Conservation (phyloP, 371 early-diverging fungal species). For the Rhizopus sp. region DNA sequence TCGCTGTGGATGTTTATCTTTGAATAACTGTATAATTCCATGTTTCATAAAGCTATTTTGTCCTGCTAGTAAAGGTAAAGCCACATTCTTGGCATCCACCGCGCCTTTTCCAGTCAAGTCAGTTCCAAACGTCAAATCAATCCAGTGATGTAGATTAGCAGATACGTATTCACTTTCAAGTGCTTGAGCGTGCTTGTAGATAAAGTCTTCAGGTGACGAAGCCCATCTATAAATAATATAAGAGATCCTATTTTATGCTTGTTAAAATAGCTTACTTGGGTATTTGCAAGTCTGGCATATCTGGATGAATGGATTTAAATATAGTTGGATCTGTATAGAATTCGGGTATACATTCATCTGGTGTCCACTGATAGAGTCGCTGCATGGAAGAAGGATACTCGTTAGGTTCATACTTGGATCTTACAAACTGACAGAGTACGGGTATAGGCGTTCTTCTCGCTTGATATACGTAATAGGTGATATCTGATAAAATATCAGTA, state of each 20-base stretch:
- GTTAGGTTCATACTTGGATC: constrained; percentile 71
- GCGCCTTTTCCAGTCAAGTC: constrained; percentile 78
- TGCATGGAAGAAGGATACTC: constrained; percentile 70
- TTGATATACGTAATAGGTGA: constrained; percentile 71
- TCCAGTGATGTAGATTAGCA: constrained; percentile 76
- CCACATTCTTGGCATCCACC: constrained; percentile 73
- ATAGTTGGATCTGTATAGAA: constrained; percentile 68
- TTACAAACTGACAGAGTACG: constrained; percentile 70
- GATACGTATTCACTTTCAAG: constrained; percentile 86
- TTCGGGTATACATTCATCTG: constrained; percentile 79
- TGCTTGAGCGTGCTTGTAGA: constrained; percentile 65
- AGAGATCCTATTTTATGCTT: not conserved
- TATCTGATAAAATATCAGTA: constrained; percentile 70
- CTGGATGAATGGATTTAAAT: constrained; percentile 66
- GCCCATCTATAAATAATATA: constrained; percentile 54
- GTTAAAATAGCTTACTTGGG: constrained; percentile 41
- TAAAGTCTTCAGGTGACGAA: constrained; percentile 65
- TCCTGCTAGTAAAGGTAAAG: constrained; percentile 62
- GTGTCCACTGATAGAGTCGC: constrained; percentile 70
- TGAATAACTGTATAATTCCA: constrained; percentile 75
- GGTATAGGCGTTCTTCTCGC: constrained; percentile 69
- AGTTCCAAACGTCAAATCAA: constrained; percentile 84
- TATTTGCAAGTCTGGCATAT: constrained; percentile 70
- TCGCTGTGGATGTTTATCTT: constrained; percentile 69
- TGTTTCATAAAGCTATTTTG: constrained; percentile 75